Percentiles rank a stretch among this genome's conserved stretches.
Evolutionary conservation across 192 early-diverging fungal genomes (phyloP).

Genomic region (Coemansia sp.): DNA sequence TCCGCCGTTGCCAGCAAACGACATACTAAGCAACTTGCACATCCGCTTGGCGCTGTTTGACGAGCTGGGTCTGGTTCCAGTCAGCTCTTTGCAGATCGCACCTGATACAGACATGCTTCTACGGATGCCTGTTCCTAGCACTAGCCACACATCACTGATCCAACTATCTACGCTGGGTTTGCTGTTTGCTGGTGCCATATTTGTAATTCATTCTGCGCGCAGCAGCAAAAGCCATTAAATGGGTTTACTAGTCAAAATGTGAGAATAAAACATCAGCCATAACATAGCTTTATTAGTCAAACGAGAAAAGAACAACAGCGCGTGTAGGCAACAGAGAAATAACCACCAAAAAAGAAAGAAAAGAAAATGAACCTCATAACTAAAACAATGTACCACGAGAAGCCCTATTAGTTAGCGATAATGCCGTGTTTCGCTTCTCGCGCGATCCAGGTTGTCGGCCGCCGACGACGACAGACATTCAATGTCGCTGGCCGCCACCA

Average conservation of each 20-base stretch:
- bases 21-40: not conserved
- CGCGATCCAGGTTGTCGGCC: slow-evolving; percentile 44
- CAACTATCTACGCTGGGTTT: slow-evolving; percentile 23
- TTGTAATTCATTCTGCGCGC: slow-evolving; percentile 2
- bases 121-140: slow-evolving; percentile 38
- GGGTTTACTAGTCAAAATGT: too few relatives aligned
- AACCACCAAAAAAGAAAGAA: not conserved
- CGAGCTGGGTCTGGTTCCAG: slow-evolving; percentile 35
- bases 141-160: slow-evolving; percentile 11
- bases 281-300: not conserved
- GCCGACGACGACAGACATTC: slow-evolving; percentile 44
- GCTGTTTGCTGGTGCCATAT: slow-evolving; percentile 26
- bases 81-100: slow-evolving; percentile 13
- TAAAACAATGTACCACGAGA: slow-evolving; percentile 3
- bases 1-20: not conserved
- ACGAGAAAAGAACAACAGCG: not conserved
- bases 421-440: slow-evolving; percentile 27
- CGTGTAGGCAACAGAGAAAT: slow-evolving; percentile 1
- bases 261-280: not conserved
- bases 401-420: slow-evolving; percentile 20
- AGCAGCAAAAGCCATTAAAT: too few relatives aligned
- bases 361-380: not conserved
- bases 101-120: slow-evolving; percentile 40
- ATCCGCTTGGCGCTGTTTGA: slow-evolving; percentile 36
- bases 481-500: slow-evolving; percentile 52